Conservation (phyloP, 495 filamentous ascomycete species). For the Podospora bellae-mahoneyi region DNA sequence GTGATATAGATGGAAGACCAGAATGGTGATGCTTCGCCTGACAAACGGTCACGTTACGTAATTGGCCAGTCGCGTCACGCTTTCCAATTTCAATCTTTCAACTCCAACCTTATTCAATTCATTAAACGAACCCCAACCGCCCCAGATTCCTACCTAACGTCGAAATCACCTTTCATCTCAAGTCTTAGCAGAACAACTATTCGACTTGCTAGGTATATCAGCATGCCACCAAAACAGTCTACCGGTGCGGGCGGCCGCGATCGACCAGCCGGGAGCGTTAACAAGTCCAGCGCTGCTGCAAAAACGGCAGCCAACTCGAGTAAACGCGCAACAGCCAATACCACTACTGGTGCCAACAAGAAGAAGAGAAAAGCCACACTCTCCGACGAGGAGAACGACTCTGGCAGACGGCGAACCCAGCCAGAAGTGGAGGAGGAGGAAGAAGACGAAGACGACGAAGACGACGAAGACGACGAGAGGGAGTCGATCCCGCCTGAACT, state of each 20-base stretch:
- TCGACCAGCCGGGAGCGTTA: neutral
- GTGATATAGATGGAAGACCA: neutral
- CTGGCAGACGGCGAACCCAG: conserved; percentile 1
- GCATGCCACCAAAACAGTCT: conserved; percentile 23
- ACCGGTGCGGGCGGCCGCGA: conserved; percentile 7
- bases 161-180: no score
- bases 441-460: conserved; percentile 26
- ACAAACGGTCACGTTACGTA: neutral
- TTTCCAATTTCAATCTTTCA: conserved; percentile 2
- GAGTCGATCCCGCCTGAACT: conserved; percentile 67
- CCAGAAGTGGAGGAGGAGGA: conserved; percentile 16
- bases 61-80: conserved; percentile 12
- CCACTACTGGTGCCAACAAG: neutral
- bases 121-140: neutral
- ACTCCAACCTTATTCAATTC: neutral
- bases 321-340: neutral
- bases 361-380: neutral
- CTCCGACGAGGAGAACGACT: conserved; percentile 1
- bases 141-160: neutral
- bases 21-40: neutral
- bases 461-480: conserved; percentile 33
- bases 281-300: neutral
- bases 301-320: neutral
- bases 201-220: neutral
- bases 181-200: neutral